These are phyloP conservation scores for Articulospora tetracladia DNA, from an alignment of 495 filamentous ascomycete species.

Conservation along the genomic window DNA sequence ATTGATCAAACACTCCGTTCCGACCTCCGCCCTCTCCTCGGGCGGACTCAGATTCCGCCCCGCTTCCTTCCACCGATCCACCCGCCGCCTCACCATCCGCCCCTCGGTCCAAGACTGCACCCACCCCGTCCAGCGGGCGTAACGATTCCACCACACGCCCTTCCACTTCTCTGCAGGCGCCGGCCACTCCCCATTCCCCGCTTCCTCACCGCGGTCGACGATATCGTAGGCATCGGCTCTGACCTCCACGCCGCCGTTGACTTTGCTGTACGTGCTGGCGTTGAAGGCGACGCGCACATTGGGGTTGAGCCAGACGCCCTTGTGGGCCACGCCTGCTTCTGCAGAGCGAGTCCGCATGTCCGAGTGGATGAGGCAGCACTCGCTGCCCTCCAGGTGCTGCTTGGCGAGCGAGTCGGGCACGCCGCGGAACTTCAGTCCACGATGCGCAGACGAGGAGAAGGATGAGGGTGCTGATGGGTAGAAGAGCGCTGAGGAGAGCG, in stretches of 20 bases:
- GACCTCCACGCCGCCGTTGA: constrained; percentile 32
- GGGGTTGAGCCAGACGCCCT: constrained; percentile 76
- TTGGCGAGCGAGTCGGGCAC: constrained; percentile 64
- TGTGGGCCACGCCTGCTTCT: constrained; percentile 34
- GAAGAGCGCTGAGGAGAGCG: constrained; percentile 50
- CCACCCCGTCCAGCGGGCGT: constrained; percentile 45
- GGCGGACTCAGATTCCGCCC: constrained; percentile 26
- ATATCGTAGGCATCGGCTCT: not conserved
- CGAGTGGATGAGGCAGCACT: constrained; percentile 80
- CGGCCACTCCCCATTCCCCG: constrained; percentile 32
- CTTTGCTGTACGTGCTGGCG: constrained; percentile 48
- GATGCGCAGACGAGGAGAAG: not conserved
- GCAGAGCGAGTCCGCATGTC: constrained; percentile 46
- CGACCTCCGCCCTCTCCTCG: constrained; percentile 50
- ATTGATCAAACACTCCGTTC: constrained; percentile 69
- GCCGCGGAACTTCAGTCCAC: constrained; percentile 58
- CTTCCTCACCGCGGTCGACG: not conserved
- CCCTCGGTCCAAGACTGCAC: constrained; percentile 34
- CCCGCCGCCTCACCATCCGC: constrained; percentile 32
- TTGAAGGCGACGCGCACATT: constrained; percentile 73
- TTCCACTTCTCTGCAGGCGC: constrained; percentile 27
- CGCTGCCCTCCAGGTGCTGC: constrained; percentile 69
- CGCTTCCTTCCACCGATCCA: constrained; percentile 30
- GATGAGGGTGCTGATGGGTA: constrained; percentile 24
- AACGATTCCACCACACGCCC: constrained; percentile 57